A percentile compares a stretch with the other conserved stretches of the same genome.
Conservation (phyloP, 331 rosid species). For the Malus hybrid region DNA sequence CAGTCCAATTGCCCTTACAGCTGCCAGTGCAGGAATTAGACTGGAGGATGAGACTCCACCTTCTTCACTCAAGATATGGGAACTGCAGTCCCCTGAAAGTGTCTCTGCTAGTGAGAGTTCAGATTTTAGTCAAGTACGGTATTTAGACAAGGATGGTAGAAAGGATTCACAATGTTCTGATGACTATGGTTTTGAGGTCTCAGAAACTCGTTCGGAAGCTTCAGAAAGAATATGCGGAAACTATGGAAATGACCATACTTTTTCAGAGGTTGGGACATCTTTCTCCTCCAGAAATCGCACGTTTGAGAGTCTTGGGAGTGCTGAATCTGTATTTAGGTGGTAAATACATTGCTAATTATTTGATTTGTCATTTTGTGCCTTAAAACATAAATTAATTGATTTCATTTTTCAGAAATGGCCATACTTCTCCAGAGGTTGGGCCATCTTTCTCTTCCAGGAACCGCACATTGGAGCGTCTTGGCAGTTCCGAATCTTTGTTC, state of each 20-base stretch:
- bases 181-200: conserved; percentile 35
- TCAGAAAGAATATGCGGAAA: conserved; percentile 44
- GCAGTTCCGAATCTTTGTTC: conserved; percentile 70
- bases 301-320: conserved; percentile 55
- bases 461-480: conserved; percentile 39
- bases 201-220: conserved; percentile 30
- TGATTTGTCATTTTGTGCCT: conserved; percentile 11
- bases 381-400: neutral
- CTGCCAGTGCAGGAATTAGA: conserved; percentile 79
- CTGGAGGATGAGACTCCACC: conserved; percentile 43
- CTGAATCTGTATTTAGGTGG: conserved; percentile 75
- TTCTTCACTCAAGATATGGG: conserved; percentile 43
- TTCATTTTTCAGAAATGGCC: conserved; percentile 1
- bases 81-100: conserved; percentile 62
- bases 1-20: conserved; percentile 55
- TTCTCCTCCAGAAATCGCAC: conserved; percentile 27
- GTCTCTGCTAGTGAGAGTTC: conserved; percentile 53
- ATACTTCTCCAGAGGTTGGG: conserved; percentile 44
- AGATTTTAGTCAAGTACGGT: conserved; percentile 48
- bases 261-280: conserved; percentile 40
- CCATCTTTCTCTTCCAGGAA: conserved; percentile 34
- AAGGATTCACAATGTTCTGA: conserved; percentile 39
- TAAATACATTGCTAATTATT: conserved; percentile 18
- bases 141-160: conserved; percentile 46
- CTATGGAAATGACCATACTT: conserved; percentile 40